These are phyloP conservation scores for Chrysanthemum lavandulifolium DNA, from an alignment of 129 eudicot species.

Conservation along the genomic window DNA sequence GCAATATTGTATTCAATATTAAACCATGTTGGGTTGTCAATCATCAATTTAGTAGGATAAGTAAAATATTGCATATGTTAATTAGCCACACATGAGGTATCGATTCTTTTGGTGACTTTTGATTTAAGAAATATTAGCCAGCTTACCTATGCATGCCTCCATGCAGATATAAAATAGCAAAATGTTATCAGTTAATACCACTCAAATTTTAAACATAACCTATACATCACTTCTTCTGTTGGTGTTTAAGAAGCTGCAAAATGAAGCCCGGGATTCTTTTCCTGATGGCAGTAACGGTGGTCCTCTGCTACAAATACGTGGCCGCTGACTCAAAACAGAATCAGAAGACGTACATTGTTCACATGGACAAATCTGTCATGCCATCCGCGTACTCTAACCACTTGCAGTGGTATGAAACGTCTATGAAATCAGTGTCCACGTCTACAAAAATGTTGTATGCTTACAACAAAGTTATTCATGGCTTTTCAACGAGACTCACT, in stretches of 20 bases:
- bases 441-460: constrained; percentile 56
- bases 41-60: no score
- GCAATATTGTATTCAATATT: no score
- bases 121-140: no score
- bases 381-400: constrained; percentile 53
- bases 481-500: constrained; percentile 62
- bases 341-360: constrained; percentile 59
- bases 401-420: constrained; percentile 53
- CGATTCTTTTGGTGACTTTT: no score
- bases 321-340: constrained; percentile 23
- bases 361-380: constrained; percentile 72
- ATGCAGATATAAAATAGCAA: no score
- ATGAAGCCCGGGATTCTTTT: constrained; percentile 26
- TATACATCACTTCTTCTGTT: not conserved
- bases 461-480: constrained; percentile 63
- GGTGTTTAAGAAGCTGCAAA: not conserved
- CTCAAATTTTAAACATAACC: not conserved
- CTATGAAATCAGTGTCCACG: constrained; percentile 45
- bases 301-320: constrained; percentile 11
- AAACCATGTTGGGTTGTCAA: no score
- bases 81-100: no score
- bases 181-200: not conserved
- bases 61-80: no score
- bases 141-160: no score
- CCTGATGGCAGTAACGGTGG: constrained; percentile 24